Conservation (phyloP, 1,139 yeast species). For the Geotrichum fermentans region DNA sequence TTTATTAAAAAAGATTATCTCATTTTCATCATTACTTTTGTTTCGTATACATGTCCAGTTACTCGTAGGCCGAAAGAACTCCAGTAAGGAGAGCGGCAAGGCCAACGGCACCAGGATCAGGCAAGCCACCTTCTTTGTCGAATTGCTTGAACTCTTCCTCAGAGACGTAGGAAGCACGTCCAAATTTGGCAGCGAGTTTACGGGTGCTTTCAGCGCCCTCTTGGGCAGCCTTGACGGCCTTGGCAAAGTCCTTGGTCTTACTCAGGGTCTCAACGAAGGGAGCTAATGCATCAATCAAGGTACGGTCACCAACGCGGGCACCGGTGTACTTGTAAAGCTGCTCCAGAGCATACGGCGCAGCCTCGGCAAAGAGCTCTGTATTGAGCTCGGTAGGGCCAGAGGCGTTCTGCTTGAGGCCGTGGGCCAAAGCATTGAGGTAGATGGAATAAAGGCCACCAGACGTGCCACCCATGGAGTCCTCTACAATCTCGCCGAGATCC, state of each 20-base stretch:
- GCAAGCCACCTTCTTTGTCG: slow-evolving; percentile 48
- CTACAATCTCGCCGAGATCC: slow-evolving; percentile 70
- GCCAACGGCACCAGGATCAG: slow-evolving; percentile 85
- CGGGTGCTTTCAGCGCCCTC: slow-evolving; percentile 75
- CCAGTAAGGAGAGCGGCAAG: slow-evolving; percentile 35
- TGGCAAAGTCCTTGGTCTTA: slow-evolving; percentile 45
- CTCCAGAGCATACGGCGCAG: slow-evolving; percentile 51
- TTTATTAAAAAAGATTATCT: too few relatives aligned
- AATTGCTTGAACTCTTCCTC: slow-evolving; percentile 49
- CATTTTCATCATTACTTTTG: neutral
- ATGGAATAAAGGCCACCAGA: slow-evolving; percentile 92
- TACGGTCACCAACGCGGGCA: slow-evolving; percentile 62
- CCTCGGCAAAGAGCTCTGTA: slow-evolving; percentile 40
- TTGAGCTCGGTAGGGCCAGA: slow-evolving; percentile 35
- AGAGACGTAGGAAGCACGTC: slow-evolving; percentile 85
- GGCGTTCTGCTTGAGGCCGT: slow-evolving; percentile 40
- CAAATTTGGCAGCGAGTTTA: slow-evolving; percentile 75
- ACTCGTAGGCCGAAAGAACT: slow-evolving; percentile 25
- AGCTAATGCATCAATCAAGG: slow-evolving; percentile 51
- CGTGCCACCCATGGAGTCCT: slow-evolving; percentile 93
- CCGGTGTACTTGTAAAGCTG: slow-evolving; percentile 74
- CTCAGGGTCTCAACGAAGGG: slow-evolving; percentile 67
- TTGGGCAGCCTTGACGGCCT: slow-evolving; percentile 65
- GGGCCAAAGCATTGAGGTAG: slow-evolving; percentile 62
- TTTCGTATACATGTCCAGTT: neutral